phyloP scores from a whole-genome alignment of 2,329 filamentous ascomycete species.

The Phialophora expanda region DNA sequence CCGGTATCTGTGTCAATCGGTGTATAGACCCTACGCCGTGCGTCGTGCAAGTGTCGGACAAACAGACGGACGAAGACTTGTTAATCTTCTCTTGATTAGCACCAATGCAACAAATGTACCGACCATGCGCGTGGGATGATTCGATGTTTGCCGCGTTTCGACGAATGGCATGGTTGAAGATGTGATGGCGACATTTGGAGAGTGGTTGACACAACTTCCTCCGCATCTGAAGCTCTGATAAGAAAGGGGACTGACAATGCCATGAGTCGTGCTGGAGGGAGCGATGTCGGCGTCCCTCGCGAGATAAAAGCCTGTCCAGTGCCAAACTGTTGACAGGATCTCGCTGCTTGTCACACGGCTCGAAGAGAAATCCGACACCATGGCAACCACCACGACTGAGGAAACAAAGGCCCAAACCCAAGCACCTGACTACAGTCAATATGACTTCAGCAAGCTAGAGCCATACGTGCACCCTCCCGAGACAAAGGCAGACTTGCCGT shows the following conservation, averaged over 20 bases:
- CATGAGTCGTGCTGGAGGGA: not conserved
- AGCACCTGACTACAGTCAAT: conserved; percentile 14
- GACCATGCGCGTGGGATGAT: not conserved
- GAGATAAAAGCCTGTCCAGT: not conserved
- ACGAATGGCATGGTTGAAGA: conserved; percentile 13
- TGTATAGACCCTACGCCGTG: not conserved
- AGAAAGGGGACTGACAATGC: conserved; percentile 4
- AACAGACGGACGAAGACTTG: not conserved
- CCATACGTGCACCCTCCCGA: conserved; percentile 32
- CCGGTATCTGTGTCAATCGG: not conserved
- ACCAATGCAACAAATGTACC: not conserved
- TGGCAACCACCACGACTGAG: conserved; percentile 18
- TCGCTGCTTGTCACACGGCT: not conserved
- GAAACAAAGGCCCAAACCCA: not conserved
- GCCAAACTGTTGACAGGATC: not conserved
- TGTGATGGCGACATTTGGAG: conserved; percentile 27
- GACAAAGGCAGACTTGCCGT: conserved; percentile 42
- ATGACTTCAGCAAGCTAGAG: conserved; percentile 28
- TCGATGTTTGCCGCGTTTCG: not conserved
- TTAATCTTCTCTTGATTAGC: not conserved
- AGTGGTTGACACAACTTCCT: conserved; percentile 19
- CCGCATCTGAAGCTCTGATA: conserved; percentile 9
- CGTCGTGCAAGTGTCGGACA: not conserved
- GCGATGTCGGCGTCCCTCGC: not conserved
- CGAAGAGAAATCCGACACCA: not conserved